These are phyloP conservation scores for Voacanga thouarsii DNA, from an alignment of 257 asterid species.

Conservation along the genomic window DNA sequence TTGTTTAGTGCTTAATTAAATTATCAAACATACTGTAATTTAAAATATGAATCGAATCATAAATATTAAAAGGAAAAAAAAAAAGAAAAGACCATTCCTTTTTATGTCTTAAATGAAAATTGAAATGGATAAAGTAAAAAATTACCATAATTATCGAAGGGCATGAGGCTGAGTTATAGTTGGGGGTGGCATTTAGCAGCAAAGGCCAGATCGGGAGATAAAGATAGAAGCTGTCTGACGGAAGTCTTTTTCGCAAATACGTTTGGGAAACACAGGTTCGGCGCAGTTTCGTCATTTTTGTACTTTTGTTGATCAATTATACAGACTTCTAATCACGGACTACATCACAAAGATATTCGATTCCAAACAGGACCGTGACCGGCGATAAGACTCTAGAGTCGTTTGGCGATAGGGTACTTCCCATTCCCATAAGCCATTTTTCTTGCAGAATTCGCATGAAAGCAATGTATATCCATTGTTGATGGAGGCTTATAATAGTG, in stretches of 20 bases:
- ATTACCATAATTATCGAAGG: too few relatives aligned
- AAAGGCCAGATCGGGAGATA: conserved; percentile 8
- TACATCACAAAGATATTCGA: background rate
- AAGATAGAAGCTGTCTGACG: conserved; percentile 9
- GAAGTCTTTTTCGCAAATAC: conserved; percentile 44
- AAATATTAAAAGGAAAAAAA: too few relatives aligned
- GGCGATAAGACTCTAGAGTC: background rate
- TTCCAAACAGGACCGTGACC: background rate
- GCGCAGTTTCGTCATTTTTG: conserved; percentile 68
- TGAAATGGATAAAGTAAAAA: too few relatives aligned
- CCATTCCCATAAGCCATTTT: background rate
- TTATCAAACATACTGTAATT: too few relatives aligned
- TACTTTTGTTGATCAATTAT: conserved; percentile 39
- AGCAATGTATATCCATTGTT: background rate
- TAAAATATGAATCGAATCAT: too few relatives aligned
- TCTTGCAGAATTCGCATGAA: background rate
- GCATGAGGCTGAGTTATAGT: background rate
- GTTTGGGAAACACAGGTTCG: conserved; percentile 65
- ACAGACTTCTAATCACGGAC: background rate
- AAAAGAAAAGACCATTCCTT: too few relatives aligned
- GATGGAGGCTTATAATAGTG: too few relatives aligned
- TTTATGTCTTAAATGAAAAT: too few relatives aligned
- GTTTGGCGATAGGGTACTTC: conserved; percentile 8
- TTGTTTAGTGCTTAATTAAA: too few relatives aligned
- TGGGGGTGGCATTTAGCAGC: background rate